phyloP scores from a whole-genome alignment of 176 grass and related monocot species.

The Zea mays region DNA sequence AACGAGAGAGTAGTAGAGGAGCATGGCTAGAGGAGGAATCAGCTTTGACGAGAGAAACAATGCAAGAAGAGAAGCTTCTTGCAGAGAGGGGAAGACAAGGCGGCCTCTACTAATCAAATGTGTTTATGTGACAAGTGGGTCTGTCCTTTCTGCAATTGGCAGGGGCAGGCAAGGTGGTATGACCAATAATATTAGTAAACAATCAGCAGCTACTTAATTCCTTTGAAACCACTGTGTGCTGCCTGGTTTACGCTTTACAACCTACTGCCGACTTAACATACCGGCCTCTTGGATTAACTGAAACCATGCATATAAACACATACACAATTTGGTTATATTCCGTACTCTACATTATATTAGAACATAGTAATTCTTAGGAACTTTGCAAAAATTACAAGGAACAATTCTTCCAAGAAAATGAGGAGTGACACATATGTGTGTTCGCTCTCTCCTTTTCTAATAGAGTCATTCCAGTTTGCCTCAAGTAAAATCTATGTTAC shows the following conservation, averaged over 20 bases:
- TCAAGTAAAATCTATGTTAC: neutral
- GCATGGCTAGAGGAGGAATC: conserved; percentile 18
- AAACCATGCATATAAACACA: neutral
- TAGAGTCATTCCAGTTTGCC: neutral
- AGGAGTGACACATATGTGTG: neutral
- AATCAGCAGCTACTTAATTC: neutral
- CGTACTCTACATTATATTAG: neutral
- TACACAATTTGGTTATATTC: neutral
- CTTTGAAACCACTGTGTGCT: conserved; percentile 30
- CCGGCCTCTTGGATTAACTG: neutral
- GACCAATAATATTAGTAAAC: conserved; percentile 38
- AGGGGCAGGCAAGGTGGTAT: conserved; percentile 38
- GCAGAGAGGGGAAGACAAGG: neutral
- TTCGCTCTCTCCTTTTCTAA: neutral
- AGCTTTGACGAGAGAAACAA: conserved; percentile 12
- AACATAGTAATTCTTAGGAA: neutral
- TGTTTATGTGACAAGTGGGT: conserved; percentile 32
- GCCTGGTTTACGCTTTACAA: neutral
- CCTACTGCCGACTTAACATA: neutral
- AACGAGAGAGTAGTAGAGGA: conserved; percentile 16
- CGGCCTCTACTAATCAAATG: conserved; percentile 24
- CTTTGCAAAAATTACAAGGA: neutral
- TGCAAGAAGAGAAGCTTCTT: conserved; percentile 29
- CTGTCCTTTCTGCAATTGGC: conserved; percentile 45
- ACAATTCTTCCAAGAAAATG: neutral